Base-by-base conservation (phyloP, 805 yeast genomes). In the Cyberlindnera meyerae region DNA sequence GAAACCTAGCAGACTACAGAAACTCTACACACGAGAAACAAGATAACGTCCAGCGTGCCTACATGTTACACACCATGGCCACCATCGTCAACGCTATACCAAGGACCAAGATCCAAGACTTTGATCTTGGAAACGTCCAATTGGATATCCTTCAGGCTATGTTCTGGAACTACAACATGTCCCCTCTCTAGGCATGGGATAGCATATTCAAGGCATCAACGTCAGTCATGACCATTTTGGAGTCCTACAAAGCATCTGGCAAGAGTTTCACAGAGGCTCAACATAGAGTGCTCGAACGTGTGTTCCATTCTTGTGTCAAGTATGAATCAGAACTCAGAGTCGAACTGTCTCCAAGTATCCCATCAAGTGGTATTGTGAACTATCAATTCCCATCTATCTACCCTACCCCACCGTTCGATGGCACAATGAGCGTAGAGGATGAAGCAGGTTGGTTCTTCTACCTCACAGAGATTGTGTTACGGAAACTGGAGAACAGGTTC, bases 281-380 rank as follows among this genome's bases (percentile, higher is more conserved):
- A 24, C 41, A 40, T 27, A 27, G 40, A 21, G 24, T 46, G 2
- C 13, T 51, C 6, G 54, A 49, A 24, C 37, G 52, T 24, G 47
- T 48, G 0, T 52, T 52, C 36, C 47, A 49, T 29, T 43, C 48
- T 5, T 52, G 55, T 38, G 33, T 49, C 15, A 49, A 47, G 36
- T 51, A 46, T 24, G 55, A 52, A 28, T 45, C 47, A 24, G 57
- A 52, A 30, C 24, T 51, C 8, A 37, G 55, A 22, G 57, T 52
- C 6, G 55, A 51, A 33, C 29, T 52, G 7, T 43, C 54, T 4
- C 57, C 55, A 31, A 33, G 39, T n/a, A 35, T 52, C 2, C 55
- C 55, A 17, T 34, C 50, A 5, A 45, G 52, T 33, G 55, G 53
- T 8, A 51, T 52, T 20, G 46, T 45, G 13, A 45, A 49, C 36